Evolutionary conservation across 2,329 filamentous ascomycete species (phyloP).

Genomic region (Pseudogymnoascus sp.): DNA sequence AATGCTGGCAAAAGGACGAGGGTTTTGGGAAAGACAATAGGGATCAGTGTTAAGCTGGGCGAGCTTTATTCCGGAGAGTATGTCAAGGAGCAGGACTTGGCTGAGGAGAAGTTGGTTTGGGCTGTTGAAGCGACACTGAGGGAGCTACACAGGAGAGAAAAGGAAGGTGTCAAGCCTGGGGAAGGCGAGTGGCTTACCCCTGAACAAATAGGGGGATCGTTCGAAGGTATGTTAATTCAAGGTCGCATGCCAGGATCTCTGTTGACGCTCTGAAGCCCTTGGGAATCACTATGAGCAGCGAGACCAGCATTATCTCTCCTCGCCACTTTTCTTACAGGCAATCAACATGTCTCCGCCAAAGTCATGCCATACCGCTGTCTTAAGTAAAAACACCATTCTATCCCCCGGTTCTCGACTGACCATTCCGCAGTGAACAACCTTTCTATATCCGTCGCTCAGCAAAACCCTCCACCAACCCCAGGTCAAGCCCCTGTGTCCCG

Average conservation of each 20-base stretch:
- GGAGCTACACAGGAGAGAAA: slow-evolving; percentile 53
- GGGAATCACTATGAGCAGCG: slow-evolving; percentile 68
- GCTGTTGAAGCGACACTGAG: slow-evolving; percentile 72
- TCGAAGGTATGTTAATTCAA: slow-evolving; percentile 48
- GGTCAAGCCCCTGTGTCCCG: slow-evolving; percentile 42
- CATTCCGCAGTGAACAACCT: slow-evolving; percentile 66
- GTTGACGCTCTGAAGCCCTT: slow-evolving; percentile 47
- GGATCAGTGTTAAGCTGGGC: slow-evolving; percentile 74
- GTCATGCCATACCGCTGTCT: slow-evolving; percentile 69
- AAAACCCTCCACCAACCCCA: slow-evolving; percentile 29
- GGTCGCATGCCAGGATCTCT: slow-evolving; percentile 5
- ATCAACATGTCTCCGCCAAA: slow-evolving; percentile 57
- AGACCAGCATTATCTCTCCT: slow-evolving; percentile 70
- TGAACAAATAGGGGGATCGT: slow-evolving; percentile 63
- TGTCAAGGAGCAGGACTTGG: slow-evolving; percentile 64
- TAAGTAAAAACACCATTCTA: slow-evolving; percentile 48
- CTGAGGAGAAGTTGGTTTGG: slow-evolving; percentile 69
- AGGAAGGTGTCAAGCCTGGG: slow-evolving; percentile 59
- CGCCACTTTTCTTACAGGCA: slow-evolving; percentile 81
- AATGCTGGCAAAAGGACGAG: slow-evolving; percentile 47
- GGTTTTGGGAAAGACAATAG: slow-evolving; percentile 65
- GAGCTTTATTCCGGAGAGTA: slow-evolving; percentile 73
- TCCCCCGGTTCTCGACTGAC: background rate
- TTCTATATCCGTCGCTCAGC: slow-evolving; percentile 59
- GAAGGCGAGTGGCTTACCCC: slow-evolving; percentile 65